Evolutionary conservation across 192 early-diverging fungal species (phyloP).

Genomic region (Chytriomyces sp.): DNA sequence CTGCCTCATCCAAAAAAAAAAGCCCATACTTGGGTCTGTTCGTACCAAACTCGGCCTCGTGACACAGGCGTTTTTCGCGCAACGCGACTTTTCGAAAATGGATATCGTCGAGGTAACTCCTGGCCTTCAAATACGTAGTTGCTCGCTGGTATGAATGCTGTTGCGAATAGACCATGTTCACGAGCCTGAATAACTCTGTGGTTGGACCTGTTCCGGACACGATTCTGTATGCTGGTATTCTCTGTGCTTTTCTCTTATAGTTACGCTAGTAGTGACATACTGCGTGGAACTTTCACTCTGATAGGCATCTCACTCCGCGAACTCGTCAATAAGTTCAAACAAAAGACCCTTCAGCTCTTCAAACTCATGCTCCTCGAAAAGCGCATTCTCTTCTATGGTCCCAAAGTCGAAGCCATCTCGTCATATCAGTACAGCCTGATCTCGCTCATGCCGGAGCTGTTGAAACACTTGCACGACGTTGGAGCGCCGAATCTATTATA

Average conservation of each 20-base stretch:
- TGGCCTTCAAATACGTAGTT: conserved; percentile 11
- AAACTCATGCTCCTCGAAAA: conserved; percentile 78
- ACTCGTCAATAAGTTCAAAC: conserved; percentile 71
- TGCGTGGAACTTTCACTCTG: too few species aligned
- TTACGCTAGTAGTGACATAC: not conserved
- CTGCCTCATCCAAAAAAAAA: conserved; percentile 3
- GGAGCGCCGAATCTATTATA: conserved; percentile 48
- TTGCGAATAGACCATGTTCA: conserved; percentile 62
- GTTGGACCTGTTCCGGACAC: conserved; percentile 62
- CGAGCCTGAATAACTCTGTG: conserved; percentile 57
- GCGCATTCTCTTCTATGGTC: conserved; percentile 80
- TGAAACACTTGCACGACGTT: conserved; percentile 54
- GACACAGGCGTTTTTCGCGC: conserved; percentile 77
- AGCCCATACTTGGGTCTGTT: conserved; percentile 72
- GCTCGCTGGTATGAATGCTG: conserved; percentile 8
- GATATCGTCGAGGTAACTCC: conserved; percentile 67
- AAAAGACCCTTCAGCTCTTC: conserved; percentile 73
- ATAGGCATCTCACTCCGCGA: conserved; percentile 72
- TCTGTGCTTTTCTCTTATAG: too few species aligned
- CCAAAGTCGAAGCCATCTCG: conserved; percentile 74
- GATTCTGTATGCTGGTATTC: conserved; percentile 69
- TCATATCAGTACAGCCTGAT: conserved; percentile 79
- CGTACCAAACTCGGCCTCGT: conserved; percentile 74
- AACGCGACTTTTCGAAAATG: conserved; percentile 76
- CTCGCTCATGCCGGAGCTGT: conserved; percentile 67